Evolutionary conservation across 768 basidiomycete genomes (phyloP), one percentile per base, ranked within the genome.

Genomic region (Holtermannia corniformis): DNA sequence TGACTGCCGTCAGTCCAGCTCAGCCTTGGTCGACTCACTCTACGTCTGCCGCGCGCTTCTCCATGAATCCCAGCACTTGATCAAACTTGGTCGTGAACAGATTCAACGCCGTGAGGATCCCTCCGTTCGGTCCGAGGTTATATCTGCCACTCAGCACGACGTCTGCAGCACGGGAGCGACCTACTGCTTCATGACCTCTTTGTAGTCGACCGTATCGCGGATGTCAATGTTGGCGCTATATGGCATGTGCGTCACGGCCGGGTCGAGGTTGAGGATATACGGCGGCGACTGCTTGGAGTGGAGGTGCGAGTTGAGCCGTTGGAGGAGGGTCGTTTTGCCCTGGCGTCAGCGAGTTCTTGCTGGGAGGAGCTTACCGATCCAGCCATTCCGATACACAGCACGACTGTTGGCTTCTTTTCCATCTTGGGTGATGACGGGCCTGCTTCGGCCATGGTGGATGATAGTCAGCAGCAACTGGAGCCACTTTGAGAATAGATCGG

Each of bases 111-210:
- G 95, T 99, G 71, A 99, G 72, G 61, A 99, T 99, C 22, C 91
- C 95, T 24, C 95, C 95, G 71, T 97, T 99, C 1, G 95, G 95
- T 3, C 95, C 95, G 52, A 99, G 77, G 72, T 96, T 96, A 75
- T 99, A 99, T 76, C 91, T 95, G 41, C 10, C 32, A 37, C 10
- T 37, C 32, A 37, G 32, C 32, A 16, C 32, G 32, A 37, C 32
- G 32, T 37, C 32, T 37, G 32, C 32, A 37, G 16, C 16, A 16
- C 32, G 32, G 16, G 32, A 37, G 10, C 4, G 16, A 83, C 85
- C 77, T 78, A 95, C 90, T 96, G 91, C 80, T 95, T 92, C 95
- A 99, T 99, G 62, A 99, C 93, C 74, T 99, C 86, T 59, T 85
- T 81, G 73, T 97, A 99, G 70, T 97, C 86, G 20, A 99, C 83